Percentiles rank a stretch among this genome's conserved stretches.
Conservation (phyloP, 345 rosid genomes). For the Microthlaspi erraticum region DNA sequence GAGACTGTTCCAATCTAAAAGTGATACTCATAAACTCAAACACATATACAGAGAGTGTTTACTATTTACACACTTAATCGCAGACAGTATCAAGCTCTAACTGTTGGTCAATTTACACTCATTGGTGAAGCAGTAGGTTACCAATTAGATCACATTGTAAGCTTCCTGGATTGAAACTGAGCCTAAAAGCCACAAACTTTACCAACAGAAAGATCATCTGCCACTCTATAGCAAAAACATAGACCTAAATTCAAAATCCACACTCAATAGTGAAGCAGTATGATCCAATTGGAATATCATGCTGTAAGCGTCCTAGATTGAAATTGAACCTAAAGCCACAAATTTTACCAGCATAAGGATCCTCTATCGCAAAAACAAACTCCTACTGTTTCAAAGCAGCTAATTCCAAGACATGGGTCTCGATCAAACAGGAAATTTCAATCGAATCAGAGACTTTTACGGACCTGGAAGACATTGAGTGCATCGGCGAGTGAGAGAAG, state of each 20-base stretch:
- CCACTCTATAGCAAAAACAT: too few relatives aligned
- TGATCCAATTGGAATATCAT: neutral
- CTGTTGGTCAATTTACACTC: neutral
- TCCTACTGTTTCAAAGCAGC: slow-evolving; percentile 6
- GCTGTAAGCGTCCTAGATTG: slow-evolving; percentile 6
- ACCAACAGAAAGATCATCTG: neutral
- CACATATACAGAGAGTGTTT: slow-evolving; percentile 7
- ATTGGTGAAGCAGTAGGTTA: neutral
- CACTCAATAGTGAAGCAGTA: neutral
- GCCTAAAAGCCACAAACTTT: slow-evolving; percentile 26
- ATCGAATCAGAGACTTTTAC: neutral
- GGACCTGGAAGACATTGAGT: slow-evolving; percentile 67
- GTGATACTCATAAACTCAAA: slow-evolving; percentile 17
- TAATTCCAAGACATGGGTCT: slow-evolving; percentile 30
- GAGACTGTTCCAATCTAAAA: slow-evolving; percentile 7
- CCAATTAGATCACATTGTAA: slow-evolving; percentile 7
- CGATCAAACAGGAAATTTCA: neutral
- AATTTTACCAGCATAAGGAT: slow-evolving; percentile 9
- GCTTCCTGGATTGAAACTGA: slow-evolving; percentile 21
- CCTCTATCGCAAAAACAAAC: slow-evolving; percentile 9
- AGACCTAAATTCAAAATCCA: neutral
- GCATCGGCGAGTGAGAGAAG: slow-evolving; percentile 88
- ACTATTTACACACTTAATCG: neutral
- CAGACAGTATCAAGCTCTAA: neutral
- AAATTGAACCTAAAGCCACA: slow-evolving; percentile 20